phyloP scores from a whole-genome alignment of 768 basidiomycete species.

The Phylloporus sp. region DNA sequence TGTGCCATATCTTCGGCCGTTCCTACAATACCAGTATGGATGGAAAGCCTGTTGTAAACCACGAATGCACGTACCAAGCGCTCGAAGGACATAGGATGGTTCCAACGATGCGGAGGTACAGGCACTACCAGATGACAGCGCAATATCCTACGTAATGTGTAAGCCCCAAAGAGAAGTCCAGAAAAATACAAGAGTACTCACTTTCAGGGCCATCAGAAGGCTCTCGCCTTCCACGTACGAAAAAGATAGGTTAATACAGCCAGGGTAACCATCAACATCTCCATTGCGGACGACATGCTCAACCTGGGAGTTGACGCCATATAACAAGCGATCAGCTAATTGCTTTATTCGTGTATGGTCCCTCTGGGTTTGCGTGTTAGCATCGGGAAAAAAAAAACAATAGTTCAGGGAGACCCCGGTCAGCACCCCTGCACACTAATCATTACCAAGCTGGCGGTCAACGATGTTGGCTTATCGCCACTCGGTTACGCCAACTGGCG shows the following conservation, averaged over 20 bases:
- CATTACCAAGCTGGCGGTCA: constrained; percentile 55
- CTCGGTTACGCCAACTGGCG: constrained; percentile 37
- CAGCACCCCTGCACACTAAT: constrained; percentile 96
- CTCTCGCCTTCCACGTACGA: constrained; percentile 97
- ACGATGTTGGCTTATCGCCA: constrained; percentile 29
- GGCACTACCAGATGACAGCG: constrained; percentile 95
- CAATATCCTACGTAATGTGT: constrained; percentile 66
- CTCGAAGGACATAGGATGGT: constrained; percentile 96
- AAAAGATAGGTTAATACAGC: constrained; percentile 94
- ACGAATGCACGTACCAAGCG: constrained; percentile 59
- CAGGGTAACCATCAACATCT: constrained; percentile 86
- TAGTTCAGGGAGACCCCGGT: constrained; percentile 25
- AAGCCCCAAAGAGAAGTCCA: constrained; percentile 2
- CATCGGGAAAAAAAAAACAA: not conserved
- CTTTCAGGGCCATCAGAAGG: constrained; percentile 96
- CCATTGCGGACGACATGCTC: constrained; percentile 95
- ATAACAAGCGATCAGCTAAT: constrained; percentile 77
- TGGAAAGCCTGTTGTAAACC: not conserved
- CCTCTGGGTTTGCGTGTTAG: constrained; percentile 43
- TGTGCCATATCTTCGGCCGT: constrained; percentile 99
- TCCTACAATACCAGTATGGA: constrained; percentile 38
- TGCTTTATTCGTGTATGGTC: constrained; percentile 73
- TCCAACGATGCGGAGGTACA: constrained; percentile 98
- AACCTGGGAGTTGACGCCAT: constrained; percentile 77
- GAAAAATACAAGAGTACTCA: constrained; percentile 26